A percentile compares a stretch with the other conserved stretches of the same genome.
phyloP scores from a whole-genome alignment of 2,329 filamentous ascomycete genomes.

The Penicillium sp. region DNA sequence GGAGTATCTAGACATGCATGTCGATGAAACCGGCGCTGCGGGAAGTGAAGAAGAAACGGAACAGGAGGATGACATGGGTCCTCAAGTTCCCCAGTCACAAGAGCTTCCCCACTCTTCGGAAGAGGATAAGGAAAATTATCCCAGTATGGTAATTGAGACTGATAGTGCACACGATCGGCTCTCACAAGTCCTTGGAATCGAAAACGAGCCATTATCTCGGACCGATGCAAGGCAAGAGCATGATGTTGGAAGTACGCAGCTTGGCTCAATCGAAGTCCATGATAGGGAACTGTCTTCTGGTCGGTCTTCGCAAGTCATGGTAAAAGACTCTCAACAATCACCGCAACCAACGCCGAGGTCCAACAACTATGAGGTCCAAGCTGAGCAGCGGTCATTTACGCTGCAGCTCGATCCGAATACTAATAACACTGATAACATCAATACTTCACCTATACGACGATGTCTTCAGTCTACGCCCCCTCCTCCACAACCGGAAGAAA shows the following conservation, averaged over 20 bases:
- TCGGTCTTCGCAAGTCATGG: constrained; percentile 35
- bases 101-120: constrained; percentile 33
- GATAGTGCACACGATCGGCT: constrained; percentile 39
- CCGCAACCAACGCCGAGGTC: constrained; percentile 31
- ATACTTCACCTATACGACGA: constrained; percentile 18
- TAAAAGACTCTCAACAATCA: constrained; percentile 40
- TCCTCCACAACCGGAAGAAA: constrained; percentile 16
- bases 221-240: constrained; percentile 3
- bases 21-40: constrained; percentile 21
- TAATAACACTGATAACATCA: constrained; percentile 6
- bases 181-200: constrained; percentile 37
- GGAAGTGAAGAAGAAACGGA: constrained; percentile 49
- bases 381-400: not conserved
- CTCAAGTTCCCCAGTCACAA: constrained; percentile 30
- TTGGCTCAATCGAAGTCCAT: not conserved
- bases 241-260: not conserved
- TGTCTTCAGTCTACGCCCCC: constrained; percentile 27
- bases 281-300: constrained; percentile 7
- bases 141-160: constrained; percentile 30
- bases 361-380: constrained; percentile 6
- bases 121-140: constrained; percentile 51
- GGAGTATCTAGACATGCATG: constrained; percentile 5
- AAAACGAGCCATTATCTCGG: constrained; percentile 18
- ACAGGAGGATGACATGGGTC: constrained; percentile 42
- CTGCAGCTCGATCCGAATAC: constrained; percentile 10